Evolutionary conservation across 495 filamentous ascomycete species (phyloP).

Genomic region (Parathielavia appendiculata): DNA sequence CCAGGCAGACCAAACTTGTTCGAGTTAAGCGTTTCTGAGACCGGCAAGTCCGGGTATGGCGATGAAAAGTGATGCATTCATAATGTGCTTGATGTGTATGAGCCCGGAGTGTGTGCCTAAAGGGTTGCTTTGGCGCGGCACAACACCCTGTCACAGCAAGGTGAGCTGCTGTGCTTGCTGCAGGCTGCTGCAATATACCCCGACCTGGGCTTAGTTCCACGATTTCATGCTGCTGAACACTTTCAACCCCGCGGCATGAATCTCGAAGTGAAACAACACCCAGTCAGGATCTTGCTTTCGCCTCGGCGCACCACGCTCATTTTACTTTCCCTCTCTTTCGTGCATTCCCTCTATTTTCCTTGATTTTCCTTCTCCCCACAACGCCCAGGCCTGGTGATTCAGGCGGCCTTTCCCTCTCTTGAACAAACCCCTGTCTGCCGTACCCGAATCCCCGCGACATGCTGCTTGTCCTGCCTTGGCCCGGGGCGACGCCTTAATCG

Average conservation of each 20-base stretch:
- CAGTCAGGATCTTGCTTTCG: background rate
- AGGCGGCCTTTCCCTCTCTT: background rate
- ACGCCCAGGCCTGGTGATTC: constrained; percentile 1
- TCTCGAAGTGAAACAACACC: constrained; percentile 4
- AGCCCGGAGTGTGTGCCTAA: constrained; percentile 1
- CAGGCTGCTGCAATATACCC: constrained; percentile 24
- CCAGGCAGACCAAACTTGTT: too few relatives aligned
- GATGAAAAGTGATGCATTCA: too few relatives aligned
- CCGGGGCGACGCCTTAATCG: background rate
- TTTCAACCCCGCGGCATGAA: constrained; percentile 2
- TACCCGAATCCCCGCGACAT: background rate
- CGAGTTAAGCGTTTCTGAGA: too few relatives aligned
- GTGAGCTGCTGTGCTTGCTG: constrained; percentile 12
- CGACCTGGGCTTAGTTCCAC: constrained; percentile 25
- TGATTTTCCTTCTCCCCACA: background rate
- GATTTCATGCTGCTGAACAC: constrained; percentile 15
- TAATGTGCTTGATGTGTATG: background rate
- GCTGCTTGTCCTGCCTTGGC: background rate
- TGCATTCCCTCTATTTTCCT: background rate
- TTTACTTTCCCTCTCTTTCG: background rate
- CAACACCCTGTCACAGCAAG: background rate
- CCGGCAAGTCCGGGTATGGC: too few relatives aligned
- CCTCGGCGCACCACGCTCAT: constrained; percentile 2
- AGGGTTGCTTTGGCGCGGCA: constrained; percentile 2
- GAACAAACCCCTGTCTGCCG: background rate